Percentiles rank a stretch among this genome's conserved stretches.
These are phyloP conservation scores for Lablab purpureus DNA, from an alignment of 306 rosid genomes.

Conservation along the genomic window DNA sequence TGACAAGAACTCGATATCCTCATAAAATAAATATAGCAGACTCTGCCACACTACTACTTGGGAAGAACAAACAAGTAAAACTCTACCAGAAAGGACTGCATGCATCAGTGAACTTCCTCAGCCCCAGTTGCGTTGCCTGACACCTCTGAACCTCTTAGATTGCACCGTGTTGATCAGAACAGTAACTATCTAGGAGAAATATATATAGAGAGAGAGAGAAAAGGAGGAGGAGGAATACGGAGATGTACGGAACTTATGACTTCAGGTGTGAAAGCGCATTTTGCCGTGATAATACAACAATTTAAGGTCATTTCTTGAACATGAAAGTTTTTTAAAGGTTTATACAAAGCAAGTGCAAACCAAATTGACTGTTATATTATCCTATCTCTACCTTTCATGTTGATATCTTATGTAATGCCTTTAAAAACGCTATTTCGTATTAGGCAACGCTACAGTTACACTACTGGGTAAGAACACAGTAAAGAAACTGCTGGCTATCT, in stretches of 20 bases:
- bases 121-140: conserved; percentile 98
- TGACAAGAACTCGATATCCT: conserved; percentile 4
- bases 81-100: not conserved
- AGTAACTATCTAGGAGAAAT: not conserved
- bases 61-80: conserved; percentile 42
- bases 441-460: conserved; percentile 21
- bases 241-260: conserved; percentile 13
- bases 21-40: conserved; percentile 14
- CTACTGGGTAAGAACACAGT: not conserved
- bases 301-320: conserved; percentile 44
- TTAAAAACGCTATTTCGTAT: not conserved
- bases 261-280: conserved; percentile 44
- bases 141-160: conserved; percentile 87
- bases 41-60: conserved; percentile 44
- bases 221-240: not conserved
- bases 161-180: conserved; percentile 58
- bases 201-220: not conserved
- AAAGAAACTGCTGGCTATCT: too few relatives aligned
- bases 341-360: conserved; percentile 35
- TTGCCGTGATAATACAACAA: conserved; percentile 27
- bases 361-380: conserved; percentile 28
- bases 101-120: too few relatives aligned
- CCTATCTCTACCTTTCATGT: conserved; percentile 35
- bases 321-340: conserved; percentile 25
- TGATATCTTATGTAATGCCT: conserved; percentile 36